phyloP scores from a whole-genome alignment of 2,329 filamentous ascomycete genomes.

The Diaporthe vaccinii region DNA sequence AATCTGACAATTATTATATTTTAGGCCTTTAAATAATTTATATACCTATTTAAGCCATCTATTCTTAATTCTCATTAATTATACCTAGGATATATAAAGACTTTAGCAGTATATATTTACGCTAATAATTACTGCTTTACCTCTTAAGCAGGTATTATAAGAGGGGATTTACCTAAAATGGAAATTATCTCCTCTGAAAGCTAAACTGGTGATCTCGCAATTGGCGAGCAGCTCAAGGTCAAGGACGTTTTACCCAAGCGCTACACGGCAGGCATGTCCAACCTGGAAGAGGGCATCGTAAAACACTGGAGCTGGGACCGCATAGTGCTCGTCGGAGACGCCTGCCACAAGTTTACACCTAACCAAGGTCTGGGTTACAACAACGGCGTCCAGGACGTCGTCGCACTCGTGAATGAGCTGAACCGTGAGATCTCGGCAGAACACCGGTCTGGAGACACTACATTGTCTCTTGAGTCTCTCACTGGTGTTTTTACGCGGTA shows the following conservation, averaged over 20 bases:
- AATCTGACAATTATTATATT: no score
- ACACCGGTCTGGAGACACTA: not conserved
- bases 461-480: not conserved
- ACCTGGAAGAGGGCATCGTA: constrained; percentile 55
- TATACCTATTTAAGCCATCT: no score
- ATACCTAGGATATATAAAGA: no score
- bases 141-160: no score
- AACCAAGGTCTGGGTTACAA: constrained; percentile 53
- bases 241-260: constrained; percentile 49
- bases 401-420: constrained; percentile 48
- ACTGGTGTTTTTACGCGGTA: constrained; percentile 39
- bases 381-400: constrained; percentile 52
- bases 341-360: constrained; percentile 55
- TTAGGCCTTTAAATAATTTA: no score
- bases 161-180: no score
- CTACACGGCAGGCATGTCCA: constrained; percentile 47
- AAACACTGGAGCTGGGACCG: constrained; percentile 53
- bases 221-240: constrained; percentile 47
- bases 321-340: constrained; percentile 53
- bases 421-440: constrained; percentile 4
- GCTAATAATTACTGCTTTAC: no score
- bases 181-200: no score
- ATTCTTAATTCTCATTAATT: no score
- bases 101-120: no score
- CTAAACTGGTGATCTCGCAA: constrained; percentile 42